Percentiles rank a stretch among this genome's conserved stretches.
Evolutionary conservation across 2,329 filamentous ascomycete species (phyloP).

Genomic region (Clonostachys rhizophaga): DNA sequence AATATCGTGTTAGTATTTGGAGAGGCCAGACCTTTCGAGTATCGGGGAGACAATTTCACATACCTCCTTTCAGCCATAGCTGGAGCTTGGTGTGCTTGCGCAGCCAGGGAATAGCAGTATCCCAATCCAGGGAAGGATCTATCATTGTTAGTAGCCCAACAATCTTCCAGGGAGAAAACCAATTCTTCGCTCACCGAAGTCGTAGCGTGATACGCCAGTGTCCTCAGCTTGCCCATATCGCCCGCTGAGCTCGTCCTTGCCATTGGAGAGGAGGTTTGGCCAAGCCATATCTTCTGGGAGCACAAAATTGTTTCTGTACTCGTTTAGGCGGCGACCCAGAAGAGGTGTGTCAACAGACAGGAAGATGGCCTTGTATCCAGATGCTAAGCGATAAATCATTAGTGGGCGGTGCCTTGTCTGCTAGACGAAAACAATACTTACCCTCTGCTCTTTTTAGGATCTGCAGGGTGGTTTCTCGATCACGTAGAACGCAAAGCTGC

Average conservation of each 20-base stretch:
- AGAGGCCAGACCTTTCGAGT: slow-evolving; percentile 19
- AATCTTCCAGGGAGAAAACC: too few species aligned
- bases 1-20: slow-evolving; percentile 9
- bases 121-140: slow-evolving; percentile 55
- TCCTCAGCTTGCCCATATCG: too few species aligned
- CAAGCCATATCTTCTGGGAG: slow-evolving; percentile 41
- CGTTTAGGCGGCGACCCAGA: slow-evolving; percentile 38
- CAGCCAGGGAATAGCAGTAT: slow-evolving; percentile 58
- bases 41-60: slow-evolving; percentile 15
- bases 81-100: slow-evolving; percentile 38
- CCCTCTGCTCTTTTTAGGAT: slow-evolving; percentile 12
- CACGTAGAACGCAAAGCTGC: slow-evolving; percentile 13
- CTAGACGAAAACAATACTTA: not conserved
- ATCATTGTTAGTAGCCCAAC: slow-evolving; percentile 8
- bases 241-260: too few species aligned
- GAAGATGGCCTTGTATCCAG: slow-evolving; percentile 46
- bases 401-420: too few species aligned
- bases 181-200: too few species aligned
- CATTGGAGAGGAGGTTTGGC: slow-evolving; percentile 14
- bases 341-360: slow-evolving; percentile 55
- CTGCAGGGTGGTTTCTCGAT: slow-evolving; percentile 10
- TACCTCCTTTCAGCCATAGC: slow-evolving; percentile 24
- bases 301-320: slow-evolving; percentile 38
- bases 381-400: slow-evolving; percentile 2
- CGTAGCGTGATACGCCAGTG: too few species aligned